Evolutionary conservation across 208 protist species (phyloP).

Genomic region (Acanthamoeba culbertsoni): DNA sequence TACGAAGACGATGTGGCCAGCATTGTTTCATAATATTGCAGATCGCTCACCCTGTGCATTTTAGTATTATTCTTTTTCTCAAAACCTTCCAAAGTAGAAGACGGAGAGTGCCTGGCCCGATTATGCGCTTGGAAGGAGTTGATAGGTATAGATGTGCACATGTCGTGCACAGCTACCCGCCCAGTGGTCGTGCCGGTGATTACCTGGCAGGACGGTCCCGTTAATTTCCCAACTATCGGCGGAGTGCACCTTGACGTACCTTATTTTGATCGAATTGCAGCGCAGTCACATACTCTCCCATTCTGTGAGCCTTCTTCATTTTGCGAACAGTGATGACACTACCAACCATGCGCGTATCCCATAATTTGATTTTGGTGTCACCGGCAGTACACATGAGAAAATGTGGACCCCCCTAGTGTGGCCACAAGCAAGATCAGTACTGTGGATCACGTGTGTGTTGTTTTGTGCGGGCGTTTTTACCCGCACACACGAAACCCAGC

Average conservation of each 20-base stretch:
- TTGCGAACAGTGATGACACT: slow-evolving; percentile 1
- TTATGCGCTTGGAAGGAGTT: slow-evolving; percentile 11
- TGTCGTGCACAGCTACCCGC: background rate
- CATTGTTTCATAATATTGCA: background rate
- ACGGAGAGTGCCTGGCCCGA: background rate
- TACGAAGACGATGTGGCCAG: slow-evolving; percentile 6
- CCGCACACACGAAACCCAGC: background rate
- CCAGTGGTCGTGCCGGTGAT: background rate
- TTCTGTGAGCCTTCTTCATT: slow-evolving; percentile 3
- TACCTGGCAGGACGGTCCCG: background rate
- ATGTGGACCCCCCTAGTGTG: background rate
- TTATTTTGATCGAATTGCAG: slow-evolving; percentile 50
- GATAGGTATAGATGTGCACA: background rate
- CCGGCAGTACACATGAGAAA: slow-evolving; percentile 33
- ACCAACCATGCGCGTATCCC: background rate
- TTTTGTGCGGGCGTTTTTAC: background rate
- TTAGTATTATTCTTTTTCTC: background rate
- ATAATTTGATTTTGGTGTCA: slow-evolving; percentile 40
- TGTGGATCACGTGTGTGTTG: background rate
- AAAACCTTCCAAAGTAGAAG: background rate
- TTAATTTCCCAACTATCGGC: too few species aligned
- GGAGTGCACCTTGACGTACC: background rate
- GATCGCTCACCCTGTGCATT: background rate
- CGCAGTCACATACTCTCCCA: background rate
- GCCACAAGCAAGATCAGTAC: background rate